Percentiles rank a stretch among this genome's conserved stretches.
Conservation (phyloP, 257 asterid species). For the Fraxinus excelsior region DNA sequence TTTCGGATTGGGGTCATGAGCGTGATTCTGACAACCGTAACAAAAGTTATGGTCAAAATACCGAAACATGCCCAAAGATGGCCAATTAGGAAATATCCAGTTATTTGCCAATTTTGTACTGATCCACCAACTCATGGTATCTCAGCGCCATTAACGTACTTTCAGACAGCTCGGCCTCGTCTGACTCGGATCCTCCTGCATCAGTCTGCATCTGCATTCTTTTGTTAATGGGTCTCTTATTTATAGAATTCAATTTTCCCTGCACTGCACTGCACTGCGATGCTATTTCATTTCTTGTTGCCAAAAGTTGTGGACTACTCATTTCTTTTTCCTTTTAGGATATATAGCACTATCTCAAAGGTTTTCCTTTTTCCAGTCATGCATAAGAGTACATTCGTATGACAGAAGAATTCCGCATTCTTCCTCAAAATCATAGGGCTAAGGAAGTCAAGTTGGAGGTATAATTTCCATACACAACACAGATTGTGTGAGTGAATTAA, state of each 20-base stretch:
- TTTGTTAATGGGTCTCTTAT: not conserved
- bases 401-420: conserved; percentile 75
- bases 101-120: too few species aligned
- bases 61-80: too few species aligned
- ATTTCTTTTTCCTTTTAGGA: too few species aligned
- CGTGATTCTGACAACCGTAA: too few species aligned
- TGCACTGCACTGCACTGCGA: not conserved
- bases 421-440: conserved; percentile 80
- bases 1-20: too few species aligned
- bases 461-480: not conserved
- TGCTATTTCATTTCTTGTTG: not conserved
- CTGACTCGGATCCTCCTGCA: too few species aligned
- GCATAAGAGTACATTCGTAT: conserved; percentile 72
- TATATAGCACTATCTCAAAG: not conserved
- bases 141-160: too few species aligned
- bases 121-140: too few species aligned
- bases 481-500: not conserved
- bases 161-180: too few species aligned
- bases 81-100: too few species aligned
- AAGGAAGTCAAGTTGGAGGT: conserved; percentile 93
- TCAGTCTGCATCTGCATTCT: not conserved
- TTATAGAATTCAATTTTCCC: not conserved
- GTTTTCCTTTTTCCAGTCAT: conserved; percentile 53
- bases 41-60: too few species aligned
- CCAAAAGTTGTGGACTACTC: not conserved